phyloP scores from a whole-genome alignment of 2,329 filamentous ascomycete species.

The Fusarium denticulatum region DNA sequence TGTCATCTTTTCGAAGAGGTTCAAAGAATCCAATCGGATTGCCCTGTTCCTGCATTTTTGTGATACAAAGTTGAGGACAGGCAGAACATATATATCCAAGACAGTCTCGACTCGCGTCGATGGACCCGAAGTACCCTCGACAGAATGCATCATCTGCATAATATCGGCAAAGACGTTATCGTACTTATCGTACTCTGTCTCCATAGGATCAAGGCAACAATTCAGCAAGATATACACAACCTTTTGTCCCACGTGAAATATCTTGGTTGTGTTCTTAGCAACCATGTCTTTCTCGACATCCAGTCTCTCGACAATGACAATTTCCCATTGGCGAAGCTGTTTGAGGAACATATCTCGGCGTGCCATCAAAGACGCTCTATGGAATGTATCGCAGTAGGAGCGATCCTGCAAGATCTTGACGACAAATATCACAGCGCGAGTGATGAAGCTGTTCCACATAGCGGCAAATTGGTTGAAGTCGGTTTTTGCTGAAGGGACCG shows the following conservation, averaged over 20 bases:
- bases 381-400: neutral
- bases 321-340: neutral
- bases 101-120: neutral
- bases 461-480: neutral
- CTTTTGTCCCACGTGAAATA: neutral
- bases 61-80: neutral
- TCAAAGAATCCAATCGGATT: neutral
- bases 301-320: neutral
- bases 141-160: neutral
- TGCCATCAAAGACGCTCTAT: neutral
- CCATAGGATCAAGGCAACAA: neutral
- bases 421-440: neutral
- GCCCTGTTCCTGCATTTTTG: neutral
- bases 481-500: neutral
- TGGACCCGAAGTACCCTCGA: neutral
- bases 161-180: neutral
- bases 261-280: neutral
- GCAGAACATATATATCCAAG: neutral
- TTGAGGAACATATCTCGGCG: neutral
- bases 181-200: neutral
- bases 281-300: neutral
- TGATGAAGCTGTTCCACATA: neutral
- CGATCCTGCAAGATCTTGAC: neutral
- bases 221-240: neutral
- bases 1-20: neutral